phyloP scores from a whole-genome alignment of 108 stramenopile species.

The Nitzschia sp. region DNA sequence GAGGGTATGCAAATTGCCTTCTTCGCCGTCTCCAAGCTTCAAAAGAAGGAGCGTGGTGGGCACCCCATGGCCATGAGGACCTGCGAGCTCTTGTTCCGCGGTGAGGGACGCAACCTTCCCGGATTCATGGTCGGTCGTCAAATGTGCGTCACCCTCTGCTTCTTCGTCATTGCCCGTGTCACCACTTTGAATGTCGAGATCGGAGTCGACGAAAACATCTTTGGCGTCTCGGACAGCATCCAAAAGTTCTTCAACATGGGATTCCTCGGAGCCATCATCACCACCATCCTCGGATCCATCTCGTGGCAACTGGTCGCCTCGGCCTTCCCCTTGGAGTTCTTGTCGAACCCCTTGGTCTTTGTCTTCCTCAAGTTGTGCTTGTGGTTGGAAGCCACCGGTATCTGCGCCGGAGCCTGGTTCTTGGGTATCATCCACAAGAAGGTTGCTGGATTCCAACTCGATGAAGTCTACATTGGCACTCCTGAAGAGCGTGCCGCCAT shows the following conservation, averaged over 20 bases:
- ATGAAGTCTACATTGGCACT: conserved; percentile 69
- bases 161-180: conserved; percentile 72
- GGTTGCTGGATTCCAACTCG: conserved; percentile 48
- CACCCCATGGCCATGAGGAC: conserved; percentile 52
- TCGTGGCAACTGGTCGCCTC: conserved; percentile 71
- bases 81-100: conserved; percentile 52
- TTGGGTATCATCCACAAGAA: conserved; percentile 48
- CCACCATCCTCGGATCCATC: conserved; percentile 67
- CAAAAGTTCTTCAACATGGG: conserved; percentile 70
- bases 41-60: conserved; percentile 52
- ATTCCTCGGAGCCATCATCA: conserved; percentile 66
- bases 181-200: conserved; percentile 52
- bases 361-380: conserved; percentile 49
- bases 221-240: conserved; percentile 58
- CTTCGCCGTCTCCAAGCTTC: conserved; percentile 69
- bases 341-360: conserved; percentile 60
- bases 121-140: conserved; percentile 78
- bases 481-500: conserved; percentile 55
- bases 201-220: conserved; percentile 43
- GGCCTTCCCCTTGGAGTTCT: conserved; percentile 63
- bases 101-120: conserved; percentile 56
- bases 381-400: conserved; percentile 55
- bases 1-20: conserved; percentile 85
- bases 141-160: conserved; percentile 62
- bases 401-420: conserved; percentile 69